These are phyloP conservation scores for Penicillium sp. DNA, from an alignment of 2,329 filamentous ascomycete species.

Conservation along the genomic window DNA sequence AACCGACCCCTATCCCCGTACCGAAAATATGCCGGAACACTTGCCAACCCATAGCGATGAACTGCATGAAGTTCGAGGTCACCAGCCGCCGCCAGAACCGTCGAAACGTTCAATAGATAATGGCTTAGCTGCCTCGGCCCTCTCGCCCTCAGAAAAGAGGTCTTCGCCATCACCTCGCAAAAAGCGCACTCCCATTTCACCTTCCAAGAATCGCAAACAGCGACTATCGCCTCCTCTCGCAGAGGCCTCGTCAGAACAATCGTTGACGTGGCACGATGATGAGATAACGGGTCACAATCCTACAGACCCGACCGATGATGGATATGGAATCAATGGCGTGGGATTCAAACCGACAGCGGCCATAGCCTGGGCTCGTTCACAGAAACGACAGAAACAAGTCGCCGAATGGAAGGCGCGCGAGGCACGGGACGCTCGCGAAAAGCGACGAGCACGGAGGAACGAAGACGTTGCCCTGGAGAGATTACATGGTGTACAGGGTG, in stretches of 20 bases:
- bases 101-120: slow-evolving; percentile 4
- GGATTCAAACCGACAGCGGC: slow-evolving; percentile 60
- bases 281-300: slow-evolving; percentile 60
- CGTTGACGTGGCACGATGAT: slow-evolving; percentile 53
- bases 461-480: slow-evolving; percentile 26
- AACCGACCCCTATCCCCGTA: slow-evolving; percentile 4
- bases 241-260: slow-evolving; percentile 25
- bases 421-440: slow-evolving; percentile 55
- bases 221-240: slow-evolving; percentile 34
- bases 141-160: slow-evolving; percentile 19
- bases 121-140: slow-evolving; percentile 4
- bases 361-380: slow-evolving; percentile 53
- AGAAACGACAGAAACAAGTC: slow-evolving; percentile 56
- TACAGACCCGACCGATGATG: slow-evolving; percentile 56
- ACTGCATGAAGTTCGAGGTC: slow-evolving; percentile 4
- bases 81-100: slow-evolving; percentile 7
- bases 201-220: slow-evolving; percentile 25
- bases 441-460: slow-evolving; percentile 50
- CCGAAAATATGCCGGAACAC: slow-evolving; percentile 20
- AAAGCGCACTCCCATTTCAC: slow-evolving; percentile 17
- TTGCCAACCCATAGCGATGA: slow-evolving; percentile 10
- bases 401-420: slow-evolving; percentile 57
- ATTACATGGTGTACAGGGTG: slow-evolving; percentile 25
- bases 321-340: slow-evolving; percentile 60
- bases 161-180: slow-evolving; percentile 23